phyloP scores from a whole-genome alignment of 805 yeast genomes.

The Crinitomyces ghanaensis region DNA sequence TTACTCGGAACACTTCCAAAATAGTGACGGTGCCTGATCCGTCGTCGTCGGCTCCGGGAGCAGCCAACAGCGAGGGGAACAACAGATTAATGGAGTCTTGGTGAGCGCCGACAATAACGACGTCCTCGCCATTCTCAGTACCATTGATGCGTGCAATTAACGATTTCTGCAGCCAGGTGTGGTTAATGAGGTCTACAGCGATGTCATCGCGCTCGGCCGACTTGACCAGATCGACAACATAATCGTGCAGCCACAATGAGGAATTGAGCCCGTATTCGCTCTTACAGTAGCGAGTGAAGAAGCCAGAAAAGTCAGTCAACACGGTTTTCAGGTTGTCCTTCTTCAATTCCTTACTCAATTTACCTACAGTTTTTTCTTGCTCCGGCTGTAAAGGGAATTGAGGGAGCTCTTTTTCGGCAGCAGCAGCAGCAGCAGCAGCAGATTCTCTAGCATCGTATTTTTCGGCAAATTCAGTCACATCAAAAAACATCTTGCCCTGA shows the following conservation, averaged over 20 bases:
- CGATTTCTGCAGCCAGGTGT: slow-evolving; percentile 72
- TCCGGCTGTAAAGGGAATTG: slow-evolving; percentile 41
- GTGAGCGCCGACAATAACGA: slow-evolving; percentile 78
- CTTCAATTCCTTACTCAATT: slow-evolving; percentile 36
- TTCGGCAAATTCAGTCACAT: slow-evolving; percentile 40
- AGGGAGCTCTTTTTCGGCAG: slow-evolving; percentile 25
- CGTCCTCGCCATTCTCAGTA: slow-evolving; percentile 30
- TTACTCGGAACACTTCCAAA: slow-evolving; percentile 60
- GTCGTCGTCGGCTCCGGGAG: slow-evolving; percentile 96
- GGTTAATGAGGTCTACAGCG: slow-evolving; percentile 41
- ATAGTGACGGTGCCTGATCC: slow-evolving; percentile 79
- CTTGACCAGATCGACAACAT: slow-evolving; percentile 27
- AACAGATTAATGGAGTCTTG: slow-evolving; percentile 72
- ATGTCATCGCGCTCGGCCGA: slow-evolving; percentile 29
- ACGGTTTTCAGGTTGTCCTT: slow-evolving; percentile 37
- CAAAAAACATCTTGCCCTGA: slow-evolving; percentile 47
- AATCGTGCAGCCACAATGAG: slow-evolving; percentile 54
- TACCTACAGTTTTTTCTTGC: slow-evolving; percentile 30
- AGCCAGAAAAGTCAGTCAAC: slow-evolving; percentile 54
- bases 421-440: slow-evolving; percentile 3
- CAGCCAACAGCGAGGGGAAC: slow-evolving; percentile 53
- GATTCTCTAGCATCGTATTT: slow-evolving; percentile 8
- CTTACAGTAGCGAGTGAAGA: slow-evolving; percentile 67
- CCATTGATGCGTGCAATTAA: slow-evolving; percentile 48
- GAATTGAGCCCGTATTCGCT: slow-evolving; percentile 58